Conservation (phyloP, 2,329 filamentous ascomycete genomes). For the Talaromyces atroroseus region DNA sequence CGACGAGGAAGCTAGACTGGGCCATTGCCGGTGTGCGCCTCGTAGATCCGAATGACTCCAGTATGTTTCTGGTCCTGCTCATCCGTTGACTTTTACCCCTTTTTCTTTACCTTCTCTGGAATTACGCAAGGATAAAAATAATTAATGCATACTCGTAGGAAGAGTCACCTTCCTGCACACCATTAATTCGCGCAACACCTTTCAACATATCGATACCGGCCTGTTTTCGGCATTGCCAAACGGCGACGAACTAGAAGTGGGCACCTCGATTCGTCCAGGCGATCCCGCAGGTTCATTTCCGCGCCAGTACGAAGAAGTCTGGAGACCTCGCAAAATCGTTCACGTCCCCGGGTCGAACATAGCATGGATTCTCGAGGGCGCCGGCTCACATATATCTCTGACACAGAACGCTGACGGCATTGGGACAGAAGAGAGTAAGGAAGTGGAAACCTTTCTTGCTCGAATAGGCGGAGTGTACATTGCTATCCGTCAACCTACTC, state of each 20-base stretch:
- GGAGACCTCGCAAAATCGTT: conserved; percentile 7
- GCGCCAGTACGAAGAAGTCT: conserved; percentile 13
- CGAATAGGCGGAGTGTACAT: conserved; percentile 11
- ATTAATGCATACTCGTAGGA: conserved; percentile 1
- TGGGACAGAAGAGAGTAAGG: conserved; percentile 12
- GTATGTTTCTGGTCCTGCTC: background rate
- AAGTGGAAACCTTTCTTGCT: conserved; percentile 14
- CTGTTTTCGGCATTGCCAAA: conserved; percentile 7
- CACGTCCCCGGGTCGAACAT: conserved; percentile 11
- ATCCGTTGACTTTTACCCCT: background rate
- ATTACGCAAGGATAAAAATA: too few relatives aligned
- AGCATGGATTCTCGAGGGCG: conserved; percentile 12
- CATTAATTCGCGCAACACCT: conserved; percentile 13
- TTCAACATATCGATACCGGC: conserved; percentile 13
- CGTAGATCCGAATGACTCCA: conserved; percentile 21
- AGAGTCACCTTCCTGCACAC: conserved; percentile 12
- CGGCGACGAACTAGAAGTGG: conserved; percentile 11
- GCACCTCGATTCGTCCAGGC: conserved; percentile 10
- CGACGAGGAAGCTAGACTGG: conserved; percentile 36
- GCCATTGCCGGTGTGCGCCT: conserved; percentile 39
- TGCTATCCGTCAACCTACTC: conserved; percentile 13
- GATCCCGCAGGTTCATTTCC: conserved; percentile 7
- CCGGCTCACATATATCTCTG: conserved; percentile 10
- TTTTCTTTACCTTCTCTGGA: background rate
- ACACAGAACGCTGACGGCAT: conserved; percentile 10